A percentile compares a stretch with the other conserved stretches of the same genome.
Conservation (phyloP, 1,284 basidiomycete species). For the Trichosporon coremiiforme region DNA sequence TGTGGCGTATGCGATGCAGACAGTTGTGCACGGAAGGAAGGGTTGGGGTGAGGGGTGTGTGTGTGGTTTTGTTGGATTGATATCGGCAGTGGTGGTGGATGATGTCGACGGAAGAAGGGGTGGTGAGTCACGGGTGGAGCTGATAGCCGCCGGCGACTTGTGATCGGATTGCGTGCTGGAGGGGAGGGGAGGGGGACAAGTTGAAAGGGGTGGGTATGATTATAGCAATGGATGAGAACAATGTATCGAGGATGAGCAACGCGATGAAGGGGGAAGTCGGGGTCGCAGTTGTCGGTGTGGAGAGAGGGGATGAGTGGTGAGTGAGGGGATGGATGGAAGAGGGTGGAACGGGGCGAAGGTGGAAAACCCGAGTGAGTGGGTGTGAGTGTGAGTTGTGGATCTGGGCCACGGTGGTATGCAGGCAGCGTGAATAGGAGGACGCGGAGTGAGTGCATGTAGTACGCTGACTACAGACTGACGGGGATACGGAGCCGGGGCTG, state of each 20-base stretch:
- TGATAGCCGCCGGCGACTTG: constrained; percentile 6
- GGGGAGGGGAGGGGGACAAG: too few species aligned
- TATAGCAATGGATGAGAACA: not conserved
- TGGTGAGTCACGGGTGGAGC: constrained; percentile 13
- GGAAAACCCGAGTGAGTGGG: too few species aligned
- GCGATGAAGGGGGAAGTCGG: not conserved
- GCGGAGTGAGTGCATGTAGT: too few species aligned
- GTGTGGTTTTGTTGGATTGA: not conserved
- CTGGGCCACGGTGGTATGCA: too few species aligned
- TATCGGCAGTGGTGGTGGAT: not conserved
- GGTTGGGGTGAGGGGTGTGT: not conserved
- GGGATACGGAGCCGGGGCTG: too few species aligned
- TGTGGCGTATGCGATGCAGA: too few species aligned
- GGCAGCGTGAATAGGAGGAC: too few species aligned
- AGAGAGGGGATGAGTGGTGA: not conserved
- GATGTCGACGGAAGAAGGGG: not conserved
- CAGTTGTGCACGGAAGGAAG: not conserved
- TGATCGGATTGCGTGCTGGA: not conserved
- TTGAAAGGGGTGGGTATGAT: not conserved
- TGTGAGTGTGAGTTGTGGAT: too few species aligned
- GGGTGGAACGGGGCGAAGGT: not conserved
- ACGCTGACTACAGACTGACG: too few species aligned
- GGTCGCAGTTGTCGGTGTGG: not conserved
- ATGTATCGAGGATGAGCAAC: not conserved
- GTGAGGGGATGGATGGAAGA: not conserved